These are phyloP conservation scores for Blastobotrys illinoisensis DNA, from an alignment of 1,139 yeast genomes.

Conservation along the genomic window DNA sequence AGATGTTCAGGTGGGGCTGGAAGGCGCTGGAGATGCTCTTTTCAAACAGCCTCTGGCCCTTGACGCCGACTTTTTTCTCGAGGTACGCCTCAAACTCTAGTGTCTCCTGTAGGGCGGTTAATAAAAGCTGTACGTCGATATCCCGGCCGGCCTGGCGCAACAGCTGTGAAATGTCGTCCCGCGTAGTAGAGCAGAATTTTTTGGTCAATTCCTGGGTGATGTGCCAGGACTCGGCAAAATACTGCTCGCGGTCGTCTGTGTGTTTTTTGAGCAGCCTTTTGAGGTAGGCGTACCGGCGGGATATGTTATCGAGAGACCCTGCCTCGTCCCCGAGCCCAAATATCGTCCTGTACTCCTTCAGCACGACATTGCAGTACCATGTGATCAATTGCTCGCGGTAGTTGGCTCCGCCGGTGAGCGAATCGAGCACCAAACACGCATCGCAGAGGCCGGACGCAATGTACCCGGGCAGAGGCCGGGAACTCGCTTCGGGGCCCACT, in stretches of 20 bases:
- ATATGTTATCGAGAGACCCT: conserved; percentile 81
- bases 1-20: conserved; percentile 75
- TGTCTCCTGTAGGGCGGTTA: conserved; percentile 56
- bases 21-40: conserved; percentile 65
- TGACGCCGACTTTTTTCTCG: conserved; percentile 47
- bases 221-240: conserved; percentile 71
- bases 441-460: conserved; percentile 34
- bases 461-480: conserved; percentile 21
- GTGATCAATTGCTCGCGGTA: conserved; percentile 57
- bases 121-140: conserved; percentile 52
- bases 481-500: conserved; percentile 29
- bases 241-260: conserved; percentile 44
- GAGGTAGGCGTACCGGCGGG: conserved; percentile 75
- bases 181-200: conserved; percentile 64
- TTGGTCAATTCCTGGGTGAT: conserved; percentile 56
- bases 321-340: conserved; percentile 84
- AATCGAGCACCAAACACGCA: conserved; percentile 70
- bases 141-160: conserved; percentile 34
- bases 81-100: conserved; percentile 75
- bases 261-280: conserved; percentile 62
- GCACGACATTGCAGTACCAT: conserved; percentile 69
- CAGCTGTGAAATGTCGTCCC: conserved; percentile 54
- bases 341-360: conserved; percentile 69
- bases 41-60: conserved; percentile 26
- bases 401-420: conserved; percentile 46